Evolutionary conservation across 768 basidiomycete genomes (phyloP).

Genomic region (Boletus vermiculosoides): DNA sequence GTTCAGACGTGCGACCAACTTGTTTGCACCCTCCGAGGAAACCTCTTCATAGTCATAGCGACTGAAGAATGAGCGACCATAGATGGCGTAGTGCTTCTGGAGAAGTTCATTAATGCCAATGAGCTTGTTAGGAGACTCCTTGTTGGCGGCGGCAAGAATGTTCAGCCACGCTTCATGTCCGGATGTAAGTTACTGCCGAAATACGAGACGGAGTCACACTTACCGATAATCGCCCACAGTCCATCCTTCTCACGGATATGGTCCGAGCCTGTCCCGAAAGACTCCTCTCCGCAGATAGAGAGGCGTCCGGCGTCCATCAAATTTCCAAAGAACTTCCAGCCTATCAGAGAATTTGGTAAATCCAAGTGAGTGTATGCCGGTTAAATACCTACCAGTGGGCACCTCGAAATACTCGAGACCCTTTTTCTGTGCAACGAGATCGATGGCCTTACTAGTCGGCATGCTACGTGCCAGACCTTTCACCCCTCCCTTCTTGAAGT

Average conservation of each 20-base stretch:
- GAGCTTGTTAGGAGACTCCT: conserved; percentile 67
- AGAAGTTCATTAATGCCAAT: conserved; percentile 92
- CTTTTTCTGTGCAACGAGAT: conserved; percentile 92
- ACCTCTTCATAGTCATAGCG: conserved; percentile 99
- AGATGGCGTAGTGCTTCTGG: conserved; percentile 81
- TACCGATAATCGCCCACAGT: conserved; percentile 94
- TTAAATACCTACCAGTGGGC: conserved; percentile 70
- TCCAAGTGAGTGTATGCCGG: background rate
- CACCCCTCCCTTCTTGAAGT: conserved; percentile 84
- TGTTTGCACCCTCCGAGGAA: conserved; percentile 83
- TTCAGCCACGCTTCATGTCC: conserved; percentile 83
- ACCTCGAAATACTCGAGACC: conserved; percentile 93
- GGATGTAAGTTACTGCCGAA: conserved; percentile 6
- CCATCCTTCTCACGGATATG: conserved; percentile 99
- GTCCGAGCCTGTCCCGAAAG: conserved; percentile 99
- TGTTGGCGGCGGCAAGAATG: conserved; percentile 89
- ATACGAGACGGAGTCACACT: conserved; percentile 29
- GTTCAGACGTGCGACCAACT: conserved; percentile 78
- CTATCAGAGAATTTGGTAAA: conserved; percentile 38
- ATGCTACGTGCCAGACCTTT: conserved; percentile 96
- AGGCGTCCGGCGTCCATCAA: conserved; percentile 98
- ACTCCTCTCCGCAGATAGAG: conserved; percentile 99
- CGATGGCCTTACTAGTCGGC: conserved; percentile 97
- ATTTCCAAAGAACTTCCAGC: conserved; percentile 99
- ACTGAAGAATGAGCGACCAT: conserved; percentile 98